Conservation (phyloP, 2,329 filamentous ascomycete species). For the Phaeoacremonium minimum region DNA sequence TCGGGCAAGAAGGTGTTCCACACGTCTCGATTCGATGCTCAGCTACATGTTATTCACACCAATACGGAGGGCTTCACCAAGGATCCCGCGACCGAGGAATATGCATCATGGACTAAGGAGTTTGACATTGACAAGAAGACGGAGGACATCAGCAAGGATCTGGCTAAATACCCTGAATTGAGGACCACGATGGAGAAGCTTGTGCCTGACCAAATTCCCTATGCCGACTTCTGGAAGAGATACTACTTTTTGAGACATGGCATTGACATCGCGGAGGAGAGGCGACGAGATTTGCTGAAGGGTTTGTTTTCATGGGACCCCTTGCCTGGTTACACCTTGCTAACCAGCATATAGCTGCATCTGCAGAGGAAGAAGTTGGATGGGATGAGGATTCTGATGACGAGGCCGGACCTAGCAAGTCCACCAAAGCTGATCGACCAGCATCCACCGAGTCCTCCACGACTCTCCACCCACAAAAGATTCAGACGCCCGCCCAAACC, state of each 20-base stretch:
- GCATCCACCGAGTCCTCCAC: constrained; percentile 53
- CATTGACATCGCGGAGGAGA: constrained; percentile 87
- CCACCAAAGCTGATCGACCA: constrained; percentile 26
- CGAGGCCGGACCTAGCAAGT: constrained; percentile 23
- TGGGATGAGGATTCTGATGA: constrained; percentile 57
- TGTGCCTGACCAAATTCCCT: constrained; percentile 90
- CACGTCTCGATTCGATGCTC: constrained; percentile 88
- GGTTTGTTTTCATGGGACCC: constrained; percentile 49
- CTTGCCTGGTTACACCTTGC: constrained; percentile 24
- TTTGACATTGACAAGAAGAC: constrained; percentile 87
- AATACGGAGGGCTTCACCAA: constrained; percentile 75
- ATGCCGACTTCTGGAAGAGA: constrained; percentile 84
- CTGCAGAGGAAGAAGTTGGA: constrained; percentile 65
- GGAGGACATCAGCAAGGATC: constrained; percentile 71
- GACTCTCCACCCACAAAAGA: constrained; percentile 52
- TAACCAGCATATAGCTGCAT: constrained; percentile 50
- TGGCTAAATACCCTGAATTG: constrained; percentile 84
- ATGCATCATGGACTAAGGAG: constrained; percentile 63
- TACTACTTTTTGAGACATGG: constrained; percentile 95
- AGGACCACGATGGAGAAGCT: constrained; percentile 88
- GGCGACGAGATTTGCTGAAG: constrained; percentile 83
- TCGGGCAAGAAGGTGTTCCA: constrained; percentile 91
- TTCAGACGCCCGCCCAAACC: constrained; percentile 23
- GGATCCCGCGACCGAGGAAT: constrained; percentile 74
- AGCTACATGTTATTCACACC: constrained; percentile 92